Percentiles rank a stretch among this genome's conserved stretches.
These are phyloP conservation scores for Paraphoma chrysanthemicola DNA, from an alignment of 2,329 filamentous ascomycete species.

Conservation along the genomic window DNA sequence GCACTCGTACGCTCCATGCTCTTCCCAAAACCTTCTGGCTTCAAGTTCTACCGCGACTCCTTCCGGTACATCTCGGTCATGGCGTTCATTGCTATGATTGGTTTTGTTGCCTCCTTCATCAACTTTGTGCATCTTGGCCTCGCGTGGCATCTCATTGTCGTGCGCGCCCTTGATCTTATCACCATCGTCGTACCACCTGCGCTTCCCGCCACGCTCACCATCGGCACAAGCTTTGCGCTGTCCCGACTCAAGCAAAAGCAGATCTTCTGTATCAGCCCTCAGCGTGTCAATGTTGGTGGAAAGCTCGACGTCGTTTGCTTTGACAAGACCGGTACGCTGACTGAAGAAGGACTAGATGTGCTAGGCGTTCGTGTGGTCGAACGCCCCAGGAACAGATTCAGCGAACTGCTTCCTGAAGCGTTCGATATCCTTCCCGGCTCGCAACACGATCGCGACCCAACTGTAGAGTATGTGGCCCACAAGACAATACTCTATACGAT, in stretches of 20 bases:
- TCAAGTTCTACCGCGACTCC: constrained; percentile 98
- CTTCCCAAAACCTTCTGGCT: constrained; percentile 96
- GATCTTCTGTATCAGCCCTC: constrained; percentile 97
- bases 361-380: constrained; percentile 84
- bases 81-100: constrained; percentile 82
- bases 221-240: constrained; percentile 94
- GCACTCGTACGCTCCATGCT: constrained; percentile 96
- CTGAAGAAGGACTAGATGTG: constrained; percentile 94
- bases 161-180: constrained; percentile 91
- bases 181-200: constrained; percentile 97
- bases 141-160: constrained; percentile 87
- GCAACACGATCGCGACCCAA: constrained; percentile 64
- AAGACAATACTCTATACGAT: constrained; percentile 87
- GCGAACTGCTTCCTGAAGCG: constrained; percentile 74
- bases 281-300: constrained; percentile 94
- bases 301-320: constrained; percentile 97
- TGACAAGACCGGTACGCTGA: constrained; percentile 98
- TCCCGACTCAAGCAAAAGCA: constrained; percentile 83
- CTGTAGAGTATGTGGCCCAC: constrained; percentile 65
- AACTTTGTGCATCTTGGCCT: constrained; percentile 89
- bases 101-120: constrained; percentile 88
- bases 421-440: constrained; percentile 64
- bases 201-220: constrained; percentile 90
- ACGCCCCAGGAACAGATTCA: constrained; percentile 69
- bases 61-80: constrained; percentile 98